Conservation (phyloP, 192 early-diverging fungal genomes). For the Backusella macrospora region DNA sequence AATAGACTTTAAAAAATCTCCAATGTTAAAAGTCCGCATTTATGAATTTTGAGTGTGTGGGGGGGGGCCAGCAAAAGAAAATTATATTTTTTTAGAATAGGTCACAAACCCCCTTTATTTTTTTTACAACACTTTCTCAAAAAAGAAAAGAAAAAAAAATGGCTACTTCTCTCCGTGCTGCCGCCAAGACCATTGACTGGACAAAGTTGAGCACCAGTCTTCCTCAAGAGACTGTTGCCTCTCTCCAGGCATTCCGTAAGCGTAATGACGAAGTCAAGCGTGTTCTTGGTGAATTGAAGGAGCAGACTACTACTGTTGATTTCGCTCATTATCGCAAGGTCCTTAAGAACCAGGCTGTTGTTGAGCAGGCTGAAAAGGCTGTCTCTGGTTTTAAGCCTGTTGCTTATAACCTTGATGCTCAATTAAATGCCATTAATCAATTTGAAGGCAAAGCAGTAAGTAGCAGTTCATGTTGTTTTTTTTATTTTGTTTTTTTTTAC, state of each 20-base stretch:
- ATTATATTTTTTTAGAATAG: neutral
- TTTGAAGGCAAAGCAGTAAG: slow-evolving; percentile 80
- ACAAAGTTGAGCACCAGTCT: slow-evolving; percentile 78
- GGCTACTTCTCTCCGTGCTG: slow-evolving; percentile 60
- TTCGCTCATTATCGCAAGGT: slow-evolving; percentile 85
- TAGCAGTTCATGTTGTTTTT: no score
- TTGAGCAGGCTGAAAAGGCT: slow-evolving; percentile 89
- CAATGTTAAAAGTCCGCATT: no score
- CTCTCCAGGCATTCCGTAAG: slow-evolving; percentile 90
- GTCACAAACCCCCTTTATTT: neutral
- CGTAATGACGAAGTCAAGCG: slow-evolving; percentile 91
- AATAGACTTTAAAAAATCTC: no score
- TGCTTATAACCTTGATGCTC: slow-evolving; percentile 81
- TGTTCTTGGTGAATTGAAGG: slow-evolving; percentile 78
- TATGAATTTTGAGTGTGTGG: no score
- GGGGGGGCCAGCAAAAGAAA: slow-evolving; percentile 2
- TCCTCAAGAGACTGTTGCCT: slow-evolving; percentile 86
- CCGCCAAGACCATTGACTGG: slow-evolving; percentile 83
- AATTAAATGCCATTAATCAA: slow-evolving; percentile 78
- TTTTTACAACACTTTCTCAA: no score
- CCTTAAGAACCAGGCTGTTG: slow-evolving; percentile 91
- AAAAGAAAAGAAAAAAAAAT: neutral
- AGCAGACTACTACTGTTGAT: slow-evolving; percentile 81
- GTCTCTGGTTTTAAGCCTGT: slow-evolving; percentile 78
- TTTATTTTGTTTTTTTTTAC: no score